A percentile compares a stretch with the other conserved stretches of the same genome.
These are phyloP conservation scores for Serendipita sp. DNA, from an alignment of 768 basidiomycete species.

Conservation along the genomic window DNA sequence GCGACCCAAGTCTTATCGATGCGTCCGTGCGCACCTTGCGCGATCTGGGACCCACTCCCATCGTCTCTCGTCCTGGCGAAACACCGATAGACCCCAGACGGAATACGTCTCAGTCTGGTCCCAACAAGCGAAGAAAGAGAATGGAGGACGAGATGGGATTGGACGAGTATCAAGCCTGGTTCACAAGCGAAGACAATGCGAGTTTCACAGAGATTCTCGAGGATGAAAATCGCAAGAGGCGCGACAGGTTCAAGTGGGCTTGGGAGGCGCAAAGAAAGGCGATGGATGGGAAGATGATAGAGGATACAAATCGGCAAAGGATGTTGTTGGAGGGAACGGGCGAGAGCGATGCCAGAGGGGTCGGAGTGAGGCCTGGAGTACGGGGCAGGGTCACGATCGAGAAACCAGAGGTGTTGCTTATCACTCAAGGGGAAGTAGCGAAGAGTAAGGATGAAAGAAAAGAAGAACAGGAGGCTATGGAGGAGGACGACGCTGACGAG, in stretches of 20 bases:
- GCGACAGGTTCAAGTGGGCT: slow-evolving; percentile 79
- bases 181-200: slow-evolving; percentile 94
- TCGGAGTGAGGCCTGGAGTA: slow-evolving; percentile 32
- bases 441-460: slow-evolving; percentile 1
- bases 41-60: slow-evolving; percentile 41
- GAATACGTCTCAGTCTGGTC: background rate
- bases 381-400: slow-evolving; percentile 52
- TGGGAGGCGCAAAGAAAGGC: slow-evolving; percentile 83
- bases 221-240: slow-evolving; percentile 69
- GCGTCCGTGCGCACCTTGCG: slow-evolving; percentile 61
- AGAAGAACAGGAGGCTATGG: no score
- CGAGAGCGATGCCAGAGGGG: slow-evolving; percentile 12
- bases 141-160: slow-evolving; percentile 38
- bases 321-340: slow-evolving; percentile 55
- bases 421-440: slow-evolving; percentile 21
- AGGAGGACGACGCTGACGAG: no score
- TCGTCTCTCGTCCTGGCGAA: slow-evolving; percentile 35
- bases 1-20: slow-evolving; percentile 61
- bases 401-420: slow-evolving; percentile 37
- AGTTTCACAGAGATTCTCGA: slow-evolving; percentile 88
- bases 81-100: slow-evolving; percentile 30
- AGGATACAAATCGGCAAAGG: slow-evolving; percentile 50
- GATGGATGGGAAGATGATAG: slow-evolving; percentile 44
- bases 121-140: slow-evolving; percentile 37
- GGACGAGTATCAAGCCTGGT: slow-evolving; percentile 76